Evolutionary conservation across 2,329 filamentous ascomycete species (phyloP), one percentile per base, ranked within the genome.

Genomic region (Talaromyces albobiverticillius): DNA sequence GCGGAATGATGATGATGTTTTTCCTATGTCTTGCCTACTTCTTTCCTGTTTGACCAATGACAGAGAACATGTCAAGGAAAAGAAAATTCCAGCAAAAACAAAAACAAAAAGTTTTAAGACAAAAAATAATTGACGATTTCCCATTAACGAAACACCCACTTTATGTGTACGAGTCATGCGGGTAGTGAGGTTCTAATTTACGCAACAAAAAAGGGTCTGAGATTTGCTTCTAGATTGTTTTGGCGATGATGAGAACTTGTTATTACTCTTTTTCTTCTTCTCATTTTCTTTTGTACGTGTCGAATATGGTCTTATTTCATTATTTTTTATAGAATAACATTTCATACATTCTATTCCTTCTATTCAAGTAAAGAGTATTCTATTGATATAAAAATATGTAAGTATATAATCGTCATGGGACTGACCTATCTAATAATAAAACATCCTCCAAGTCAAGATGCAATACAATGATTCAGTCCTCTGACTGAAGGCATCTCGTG

Each of bases 1-100:
- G 48, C 26, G 41, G 50, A 52, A 52, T 52, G 41, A 52, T 46
- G 45, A 52, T 52, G 29, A 52, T 40, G n/a, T 52, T 52, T 52
- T 52, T 46, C 50, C 50, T 52, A 38, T 52, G 50, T 52, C 41
- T 51, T 40, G 26, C 5, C 40, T 31, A 9, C 5, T 22, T 13
- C 29, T 42, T 23, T 42, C 26, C 46, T 29, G 10, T n/a, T n/a
- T n/a, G n/a, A n/a, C 10, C 26, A 29, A 29, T 29, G 26, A 16
- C 11, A 22, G 18, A 22, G 16, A 40, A 22, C 20, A 40, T n/a
- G n/a, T 3, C n/a, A 9, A 38, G 7, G 9, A 6, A 3, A 38
- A 18, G 18, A 38, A 8, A 5, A 14, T n/a, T n/a, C 14, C 2
- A 13, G 32, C 32, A 36, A 36, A 16, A 36, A n/a, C 14, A n/a